Conservation (phyloP, 768 basidiomycete species). For the Clavaria fumosa region DNA sequence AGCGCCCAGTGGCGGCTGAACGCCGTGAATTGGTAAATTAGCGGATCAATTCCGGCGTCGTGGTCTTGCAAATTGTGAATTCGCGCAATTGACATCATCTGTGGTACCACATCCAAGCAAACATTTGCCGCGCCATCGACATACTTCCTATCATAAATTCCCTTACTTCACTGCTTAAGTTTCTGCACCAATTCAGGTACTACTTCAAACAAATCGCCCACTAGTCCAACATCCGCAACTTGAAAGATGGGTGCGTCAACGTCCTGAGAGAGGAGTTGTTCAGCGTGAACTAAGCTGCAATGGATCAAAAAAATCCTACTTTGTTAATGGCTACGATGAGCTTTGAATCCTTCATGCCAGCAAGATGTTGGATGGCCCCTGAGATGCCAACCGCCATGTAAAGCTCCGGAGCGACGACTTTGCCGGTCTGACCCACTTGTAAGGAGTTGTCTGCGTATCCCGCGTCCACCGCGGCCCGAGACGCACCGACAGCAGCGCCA, state of each 20-base stretch:
- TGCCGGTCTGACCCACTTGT: conserved; percentile 99
- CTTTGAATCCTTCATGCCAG: conserved; percentile 99
- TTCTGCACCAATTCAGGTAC: conserved; percentile 88
- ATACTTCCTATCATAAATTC: no score
- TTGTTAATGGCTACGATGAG: conserved; percentile 98
- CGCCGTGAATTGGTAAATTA: no score
- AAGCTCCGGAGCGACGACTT: conserved; percentile 92
- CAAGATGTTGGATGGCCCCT: conserved; percentile 96
- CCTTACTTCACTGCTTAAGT: conserved; percentile 36
- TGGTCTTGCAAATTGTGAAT: no score
- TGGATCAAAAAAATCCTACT: conserved; percentile 24
- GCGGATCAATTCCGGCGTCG: no score
- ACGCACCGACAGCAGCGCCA: conserved; percentile 95
- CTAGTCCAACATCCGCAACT: conserved; percentile 89
- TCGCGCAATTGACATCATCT: no score
- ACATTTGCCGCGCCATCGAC: no score
- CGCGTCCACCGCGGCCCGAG: conserved; percentile 93
- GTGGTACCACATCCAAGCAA: no score
- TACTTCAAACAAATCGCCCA: conserved; percentile 83
- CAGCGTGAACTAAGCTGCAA: conserved; percentile 6
- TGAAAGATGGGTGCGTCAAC: conserved; percentile 98
- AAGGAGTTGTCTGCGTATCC: conserved; percentile 96
- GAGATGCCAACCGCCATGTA: conserved; percentile 97
- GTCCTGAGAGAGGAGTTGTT: conserved; percentile 36
- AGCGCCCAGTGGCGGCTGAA: no score